Conservation (phyloP, 106 monocot species). For the Dioscorea zingiberensis region DNA sequence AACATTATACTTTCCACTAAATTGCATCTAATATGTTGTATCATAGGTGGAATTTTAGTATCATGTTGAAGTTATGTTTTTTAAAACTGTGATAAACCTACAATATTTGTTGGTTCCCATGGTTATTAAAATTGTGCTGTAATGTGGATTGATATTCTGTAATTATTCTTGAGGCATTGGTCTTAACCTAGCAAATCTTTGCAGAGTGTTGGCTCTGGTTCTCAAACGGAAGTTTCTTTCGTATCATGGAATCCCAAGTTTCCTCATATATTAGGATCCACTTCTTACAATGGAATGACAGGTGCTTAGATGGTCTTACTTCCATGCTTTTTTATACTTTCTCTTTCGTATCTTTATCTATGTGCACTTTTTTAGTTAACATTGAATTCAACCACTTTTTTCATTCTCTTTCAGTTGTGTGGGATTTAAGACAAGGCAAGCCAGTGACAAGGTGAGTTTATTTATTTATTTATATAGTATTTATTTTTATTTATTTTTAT, state of each 20-base stretch:
- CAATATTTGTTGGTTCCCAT: too few relatives aligned
- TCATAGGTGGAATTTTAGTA: too few relatives aligned
- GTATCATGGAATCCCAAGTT: slow-evolving; percentile 93
- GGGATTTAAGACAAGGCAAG: slow-evolving; percentile 86
- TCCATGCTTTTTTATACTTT: not conserved
- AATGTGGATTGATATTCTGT: too few relatives aligned
- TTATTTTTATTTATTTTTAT: too few relatives aligned
- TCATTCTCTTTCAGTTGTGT: slow-evolving; percentile 52
- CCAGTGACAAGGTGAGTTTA: slow-evolving; percentile 66
- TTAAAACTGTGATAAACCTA: too few relatives aligned
- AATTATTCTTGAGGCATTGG: too few relatives aligned
- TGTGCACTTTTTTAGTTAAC: not conserved
- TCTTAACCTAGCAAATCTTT: too few relatives aligned
- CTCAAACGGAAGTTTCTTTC: slow-evolving; percentile 84
- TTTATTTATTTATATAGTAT: not conserved
- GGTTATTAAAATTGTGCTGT: too few relatives aligned
- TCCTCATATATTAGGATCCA: slow-evolving; percentile 80
- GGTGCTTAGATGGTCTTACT: slow-evolving; percentile 22
- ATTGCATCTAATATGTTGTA: too few relatives aligned
- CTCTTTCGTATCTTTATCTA: not conserved
- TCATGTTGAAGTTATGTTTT: too few relatives aligned
- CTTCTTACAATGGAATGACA: slow-evolving; percentile 83
- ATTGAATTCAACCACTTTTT: not conserved
- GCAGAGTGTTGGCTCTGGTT: slow-evolving; percentile 60
- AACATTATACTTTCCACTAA: too few relatives aligned